These are phyloP conservation scores for Kurtzmaniella quercitrusa DNA, from an alignment of 1,139 yeast genomes.

Conservation along the genomic window DNA sequence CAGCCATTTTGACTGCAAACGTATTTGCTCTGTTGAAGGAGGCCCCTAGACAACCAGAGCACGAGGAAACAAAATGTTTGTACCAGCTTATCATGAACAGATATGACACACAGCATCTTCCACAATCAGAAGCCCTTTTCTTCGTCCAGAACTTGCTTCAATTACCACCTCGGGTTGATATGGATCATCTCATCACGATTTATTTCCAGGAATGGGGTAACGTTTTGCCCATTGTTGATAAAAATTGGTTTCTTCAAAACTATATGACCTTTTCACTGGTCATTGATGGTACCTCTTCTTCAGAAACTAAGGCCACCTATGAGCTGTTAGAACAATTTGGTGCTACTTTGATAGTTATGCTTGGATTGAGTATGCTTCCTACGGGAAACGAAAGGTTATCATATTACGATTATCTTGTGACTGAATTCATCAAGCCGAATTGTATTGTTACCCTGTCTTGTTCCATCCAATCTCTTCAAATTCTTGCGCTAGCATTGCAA, in stretches of 20 bases:
- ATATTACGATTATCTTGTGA: slow-evolving; percentile 50
- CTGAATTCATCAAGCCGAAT: slow-evolving; percentile 49
- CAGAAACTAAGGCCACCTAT: slow-evolving; percentile 13
- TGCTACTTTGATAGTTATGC: slow-evolving; percentile 51
- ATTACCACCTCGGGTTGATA: slow-evolving; percentile 52
- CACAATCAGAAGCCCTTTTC: slow-evolving; percentile 32
- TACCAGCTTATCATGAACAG: slow-evolving; percentile 27
- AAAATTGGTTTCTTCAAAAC: slow-evolving; percentile 55
- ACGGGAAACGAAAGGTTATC: slow-evolving; percentile 30
- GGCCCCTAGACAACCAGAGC: slow-evolving; percentile 15
- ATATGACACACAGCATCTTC: slow-evolving; percentile 20
- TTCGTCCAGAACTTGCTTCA: slow-evolving; percentile 43
- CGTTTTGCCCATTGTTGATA: slow-evolving; percentile 64
- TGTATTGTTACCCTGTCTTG: slow-evolving; percentile 53
- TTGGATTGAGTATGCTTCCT: slow-evolving; percentile 55
- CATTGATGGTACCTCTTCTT: slow-evolving; percentile 22
- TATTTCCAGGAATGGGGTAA: slow-evolving; percentile 82
- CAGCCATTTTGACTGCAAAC: slow-evolving; percentile 64
- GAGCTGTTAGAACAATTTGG: slow-evolving; percentile 55
- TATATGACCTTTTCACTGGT: slow-evolving; percentile 48
- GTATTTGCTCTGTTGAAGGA: slow-evolving; percentile 67
- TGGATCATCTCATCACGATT: slow-evolving; percentile 52
- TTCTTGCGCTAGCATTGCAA: slow-evolving; percentile 62
- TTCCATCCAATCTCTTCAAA: slow-evolving; percentile 67
- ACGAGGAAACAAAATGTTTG: slow-evolving; percentile 12